Conservation (phyloP, 2,329 filamentous ascomycete species). For the Exophiala spinifera region DNA sequence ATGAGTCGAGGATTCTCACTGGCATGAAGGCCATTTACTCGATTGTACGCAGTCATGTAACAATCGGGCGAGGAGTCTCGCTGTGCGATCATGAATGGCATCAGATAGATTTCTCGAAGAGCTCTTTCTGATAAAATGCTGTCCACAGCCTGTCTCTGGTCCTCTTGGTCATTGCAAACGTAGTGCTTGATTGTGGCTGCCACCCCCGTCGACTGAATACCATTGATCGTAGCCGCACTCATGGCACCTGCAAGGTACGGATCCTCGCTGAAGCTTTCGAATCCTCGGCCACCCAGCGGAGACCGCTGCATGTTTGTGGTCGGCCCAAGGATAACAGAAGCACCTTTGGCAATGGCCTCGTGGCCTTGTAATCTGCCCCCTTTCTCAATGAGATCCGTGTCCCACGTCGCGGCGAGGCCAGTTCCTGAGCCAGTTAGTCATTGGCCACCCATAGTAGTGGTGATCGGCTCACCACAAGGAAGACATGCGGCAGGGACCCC, state of each 20-base stretch:
- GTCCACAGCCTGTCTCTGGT: slow-evolving; percentile 43
- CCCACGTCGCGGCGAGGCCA: slow-evolving; percentile 76
- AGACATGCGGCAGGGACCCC: slow-evolving; percentile 70
- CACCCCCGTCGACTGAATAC: slow-evolving; percentile 69
- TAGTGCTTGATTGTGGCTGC: slow-evolving; percentile 73
- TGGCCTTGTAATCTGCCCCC: slow-evolving; percentile 69
- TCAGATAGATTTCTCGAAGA: slow-evolving; percentile 61
- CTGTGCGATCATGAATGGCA: slow-evolving; percentile 62
- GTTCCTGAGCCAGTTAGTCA: slow-evolving; percentile 49
- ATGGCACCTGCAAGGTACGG: slow-evolving; percentile 72
- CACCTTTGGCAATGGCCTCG: slow-evolving; percentile 70
- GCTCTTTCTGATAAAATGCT: slow-evolving; percentile 50
- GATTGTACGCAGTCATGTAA: slow-evolving; percentile 60
- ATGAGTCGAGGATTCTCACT: slow-evolving; percentile 44
- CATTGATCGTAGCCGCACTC: slow-evolving; percentile 68
- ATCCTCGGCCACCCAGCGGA: slow-evolving; percentile 79
- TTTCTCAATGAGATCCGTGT: slow-evolving; percentile 64
- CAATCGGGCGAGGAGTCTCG: slow-evolving; percentile 54
- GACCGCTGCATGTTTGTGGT: slow-evolving; percentile 80
- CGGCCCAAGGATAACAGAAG: slow-evolving; percentile 70
- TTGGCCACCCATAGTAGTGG: too few species aligned
- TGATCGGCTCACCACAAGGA: slow-evolving; percentile 52
- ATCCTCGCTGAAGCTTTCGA: slow-evolving; percentile 84
- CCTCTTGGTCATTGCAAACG: slow-evolving; percentile 48
- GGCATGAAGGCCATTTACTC: slow-evolving; percentile 51